Percentiles rank a stretch among this genome's conserved stretches.
These are phyloP conservation scores for Arxiozyma telluris DNA, from an alignment of 1,139 yeast genomes.

Conservation along the genomic window DNA sequence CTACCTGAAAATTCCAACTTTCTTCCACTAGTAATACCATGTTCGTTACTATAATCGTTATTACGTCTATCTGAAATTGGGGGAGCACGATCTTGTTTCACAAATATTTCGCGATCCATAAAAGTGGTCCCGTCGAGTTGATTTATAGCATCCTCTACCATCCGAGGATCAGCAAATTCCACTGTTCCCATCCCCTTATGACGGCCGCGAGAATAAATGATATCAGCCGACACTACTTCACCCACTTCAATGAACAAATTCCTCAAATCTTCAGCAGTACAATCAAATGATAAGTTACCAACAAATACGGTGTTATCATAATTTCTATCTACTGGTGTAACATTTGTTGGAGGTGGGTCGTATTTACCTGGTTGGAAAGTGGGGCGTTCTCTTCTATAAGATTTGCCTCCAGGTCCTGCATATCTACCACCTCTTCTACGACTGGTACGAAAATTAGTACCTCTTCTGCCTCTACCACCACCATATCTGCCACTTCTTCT, in stretches of 20 bases:
- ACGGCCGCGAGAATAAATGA: constrained; percentile 73
- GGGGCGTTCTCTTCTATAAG: constrained; percentile 24
- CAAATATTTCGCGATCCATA: constrained; percentile 77
- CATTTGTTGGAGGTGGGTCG: not conserved
- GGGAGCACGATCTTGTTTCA: constrained; percentile 83
- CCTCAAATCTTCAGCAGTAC: constrained; percentile 51
- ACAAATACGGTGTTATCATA: constrained; percentile 62
- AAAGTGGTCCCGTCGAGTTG: constrained; percentile 59
- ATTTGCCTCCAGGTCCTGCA: constrained; percentile 18
- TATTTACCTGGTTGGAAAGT: constrained; percentile 12
- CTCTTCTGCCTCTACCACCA: constrained; percentile 13
- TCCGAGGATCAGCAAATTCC: constrained; percentile 61
- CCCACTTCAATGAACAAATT: constrained; percentile 57
- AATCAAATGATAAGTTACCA: constrained; percentile 64
- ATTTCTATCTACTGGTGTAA: constrained; percentile 42
- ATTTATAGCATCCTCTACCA: constrained; percentile 67
- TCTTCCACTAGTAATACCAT: not conserved
- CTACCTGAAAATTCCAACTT: not conserved
- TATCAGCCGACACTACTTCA: constrained; percentile 74
- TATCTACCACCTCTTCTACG: constrained; percentile 23
- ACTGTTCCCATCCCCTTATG: constrained; percentile 92
- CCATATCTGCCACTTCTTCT: constrained; percentile 24
- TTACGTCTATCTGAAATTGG: constrained; percentile 32
- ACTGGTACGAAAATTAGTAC: not conserved
- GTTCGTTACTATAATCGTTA: not conserved